Conservation (phyloP, 202 grass and related monocot genomes). For the Bolboschoenoplectus hybrid region DNA sequence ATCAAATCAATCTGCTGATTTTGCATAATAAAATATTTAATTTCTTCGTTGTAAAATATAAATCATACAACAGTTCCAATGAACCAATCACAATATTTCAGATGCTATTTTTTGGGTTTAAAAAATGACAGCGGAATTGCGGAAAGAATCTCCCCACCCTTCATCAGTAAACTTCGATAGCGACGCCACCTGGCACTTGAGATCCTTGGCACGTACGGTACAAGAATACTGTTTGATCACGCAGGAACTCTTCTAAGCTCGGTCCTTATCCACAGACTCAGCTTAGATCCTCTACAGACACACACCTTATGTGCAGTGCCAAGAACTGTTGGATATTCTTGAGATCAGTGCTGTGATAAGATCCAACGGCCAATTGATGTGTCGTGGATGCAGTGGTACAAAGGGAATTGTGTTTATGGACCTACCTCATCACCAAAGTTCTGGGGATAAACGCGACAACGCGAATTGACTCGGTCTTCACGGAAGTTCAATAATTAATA, state of each 20-base stretch:
- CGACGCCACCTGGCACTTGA: background rate
- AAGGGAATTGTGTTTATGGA: background rate
- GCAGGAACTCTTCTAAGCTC: background rate
- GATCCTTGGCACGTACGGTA: no score
- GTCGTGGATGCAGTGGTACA: background rate
- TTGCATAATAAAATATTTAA: no score
- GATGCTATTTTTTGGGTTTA: background rate
- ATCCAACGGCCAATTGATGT: background rate
- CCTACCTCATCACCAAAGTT: background rate
- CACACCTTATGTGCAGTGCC: no score
- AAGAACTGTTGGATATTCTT: background rate
- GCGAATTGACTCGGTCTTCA: background rate
- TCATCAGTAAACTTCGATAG: background rate
- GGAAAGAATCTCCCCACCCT: background rate
- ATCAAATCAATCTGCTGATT: no score
- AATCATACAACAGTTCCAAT: no score
- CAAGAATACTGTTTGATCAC: background rate
- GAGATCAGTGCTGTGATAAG: background rate
- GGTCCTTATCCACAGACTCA: background rate
- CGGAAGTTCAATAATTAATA: background rate
- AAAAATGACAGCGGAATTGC: background rate
- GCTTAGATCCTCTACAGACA: background rate
- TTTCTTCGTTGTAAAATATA: no score
- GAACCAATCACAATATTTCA: background rate
- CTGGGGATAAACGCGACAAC: background rate